Conservation (phyloP, 208 protist genomes). For the Kentomonas sorsogonicus region DNA sequence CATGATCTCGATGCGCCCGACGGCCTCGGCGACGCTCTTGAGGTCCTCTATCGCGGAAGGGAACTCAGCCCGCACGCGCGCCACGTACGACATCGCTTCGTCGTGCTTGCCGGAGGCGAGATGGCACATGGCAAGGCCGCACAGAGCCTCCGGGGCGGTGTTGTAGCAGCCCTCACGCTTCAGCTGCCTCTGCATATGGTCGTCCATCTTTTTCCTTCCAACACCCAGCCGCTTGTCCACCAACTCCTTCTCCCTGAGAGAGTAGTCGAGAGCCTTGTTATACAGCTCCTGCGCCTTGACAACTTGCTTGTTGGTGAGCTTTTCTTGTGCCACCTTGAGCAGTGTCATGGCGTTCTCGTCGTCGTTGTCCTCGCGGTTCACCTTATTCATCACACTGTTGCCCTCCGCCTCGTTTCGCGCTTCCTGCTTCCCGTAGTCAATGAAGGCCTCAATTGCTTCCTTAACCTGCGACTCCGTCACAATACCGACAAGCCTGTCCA, state of each 20-base stretch:
- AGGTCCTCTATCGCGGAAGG: conserved; percentile 71
- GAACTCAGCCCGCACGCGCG: conserved; percentile 53
- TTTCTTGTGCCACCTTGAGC: conserved; percentile 52
- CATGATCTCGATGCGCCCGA: conserved; percentile 82
- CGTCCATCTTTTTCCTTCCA: conserved; percentile 63
- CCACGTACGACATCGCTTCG: conserved; percentile 38
- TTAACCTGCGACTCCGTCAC: conserved; percentile 80
- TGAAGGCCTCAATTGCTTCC: conserved; percentile 82
- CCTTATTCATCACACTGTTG: conserved; percentile 40
- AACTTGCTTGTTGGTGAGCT: conserved; percentile 65
- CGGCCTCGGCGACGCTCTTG: conserved; percentile 61
- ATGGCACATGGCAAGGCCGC: conserved; percentile 74
- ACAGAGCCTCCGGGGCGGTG: conserved; percentile 67
- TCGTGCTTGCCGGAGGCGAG: conserved; percentile 39
- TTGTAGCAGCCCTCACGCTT: conserved; percentile 81
- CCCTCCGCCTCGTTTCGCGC: conserved; percentile 58
- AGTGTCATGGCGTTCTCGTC: conserved; percentile 88
- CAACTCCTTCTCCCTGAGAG: conserved; percentile 40
- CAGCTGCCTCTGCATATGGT: conserved; percentile 55
- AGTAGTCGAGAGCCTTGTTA: conserved; percentile 47
- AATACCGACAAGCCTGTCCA: conserved; percentile 74
- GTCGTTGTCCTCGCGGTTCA: conserved; percentile 69
- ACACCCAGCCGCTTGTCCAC: conserved; percentile 55
- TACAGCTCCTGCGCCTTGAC: conserved; percentile 67
- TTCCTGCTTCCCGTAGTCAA: conserved; percentile 66